These are phyloP conservation scores for Trametes pubescens DNA, from an alignment of 1,284 basidiomycete species.

Conservation along the genomic window DNA sequence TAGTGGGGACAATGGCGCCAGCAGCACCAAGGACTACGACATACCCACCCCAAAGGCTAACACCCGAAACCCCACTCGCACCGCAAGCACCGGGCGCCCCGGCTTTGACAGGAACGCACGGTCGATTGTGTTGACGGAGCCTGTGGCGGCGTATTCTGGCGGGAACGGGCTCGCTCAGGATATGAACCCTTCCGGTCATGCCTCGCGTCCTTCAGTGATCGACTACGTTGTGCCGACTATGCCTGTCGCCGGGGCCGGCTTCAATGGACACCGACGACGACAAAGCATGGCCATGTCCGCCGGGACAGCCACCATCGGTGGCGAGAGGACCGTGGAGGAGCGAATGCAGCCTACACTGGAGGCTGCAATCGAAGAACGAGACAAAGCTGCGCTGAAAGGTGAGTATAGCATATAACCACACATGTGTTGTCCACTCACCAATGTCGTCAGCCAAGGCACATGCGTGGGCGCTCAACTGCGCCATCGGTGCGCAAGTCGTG, in stretches of 20 bases:
- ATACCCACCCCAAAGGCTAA: constrained; percentile 1
- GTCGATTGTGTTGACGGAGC: constrained; percentile 11
- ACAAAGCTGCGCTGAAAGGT: constrained; percentile 38
- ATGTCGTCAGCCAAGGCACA: constrained; percentile 51
- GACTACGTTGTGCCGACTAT: constrained; percentile 26
- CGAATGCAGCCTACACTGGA: constrained; percentile 45
- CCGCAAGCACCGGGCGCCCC: constrained; percentile 15
- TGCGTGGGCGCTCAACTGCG: constrained; percentile 60
- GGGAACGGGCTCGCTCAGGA: constrained; percentile 17
- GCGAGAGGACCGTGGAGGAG: constrained; percentile 39
- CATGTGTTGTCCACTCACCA: neutral
- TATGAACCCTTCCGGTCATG: constrained; percentile 12
- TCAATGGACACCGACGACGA: constrained; percentile 3
- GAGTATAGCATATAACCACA: constrained; percentile 1
- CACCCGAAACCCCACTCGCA: constrained; percentile 21
- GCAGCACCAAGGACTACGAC: neutral
- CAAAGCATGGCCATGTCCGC: constrained; percentile 14
- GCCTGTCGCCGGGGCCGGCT: neutral
- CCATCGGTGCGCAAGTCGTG: constrained; percentile 63
- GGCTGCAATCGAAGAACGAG: constrained; percentile 38
- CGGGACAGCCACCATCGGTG: constrained; percentile 9
- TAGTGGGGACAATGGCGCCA: constrained; percentile 3
- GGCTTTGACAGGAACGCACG: constrained; percentile 16
- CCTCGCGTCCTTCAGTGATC: constrained; percentile 20
- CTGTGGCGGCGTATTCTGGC: neutral